phyloP scores from a whole-genome alignment of 805 yeast species.

The Pichia phayaonensis region DNA sequence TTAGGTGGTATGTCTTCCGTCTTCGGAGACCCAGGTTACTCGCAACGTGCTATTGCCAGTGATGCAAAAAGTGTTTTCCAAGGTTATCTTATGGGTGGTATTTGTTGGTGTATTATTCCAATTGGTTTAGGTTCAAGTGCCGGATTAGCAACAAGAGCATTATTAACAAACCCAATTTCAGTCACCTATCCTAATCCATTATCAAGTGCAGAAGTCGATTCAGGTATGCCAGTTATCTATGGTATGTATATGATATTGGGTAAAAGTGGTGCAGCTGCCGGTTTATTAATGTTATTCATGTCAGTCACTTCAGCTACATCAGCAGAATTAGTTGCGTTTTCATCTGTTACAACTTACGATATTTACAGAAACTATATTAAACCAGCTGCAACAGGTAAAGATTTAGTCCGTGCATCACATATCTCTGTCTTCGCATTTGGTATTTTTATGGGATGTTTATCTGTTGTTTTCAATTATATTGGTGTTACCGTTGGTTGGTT shows the following conservation, averaged over 20 bases:
- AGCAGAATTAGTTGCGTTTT: slow-evolving; percentile 36
- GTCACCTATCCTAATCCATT: slow-evolving; percentile 35
- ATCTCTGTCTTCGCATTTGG: slow-evolving; percentile 35
- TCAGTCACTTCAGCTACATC: slow-evolving; percentile 37
- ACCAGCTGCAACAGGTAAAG: slow-evolving; percentile 32
- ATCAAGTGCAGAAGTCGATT: slow-evolving; percentile 30
- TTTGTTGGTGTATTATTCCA: slow-evolving; percentile 33
- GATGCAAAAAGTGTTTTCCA: slow-evolving; percentile 25
- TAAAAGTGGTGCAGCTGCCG: slow-evolving; percentile 34
- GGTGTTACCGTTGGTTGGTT: slow-evolving; percentile 38
- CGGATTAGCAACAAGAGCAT: slow-evolving; percentile 32
- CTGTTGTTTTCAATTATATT: slow-evolving; percentile 34
- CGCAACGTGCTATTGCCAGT: slow-evolving; percentile 39
- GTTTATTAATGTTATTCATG: slow-evolving; percentile 34
- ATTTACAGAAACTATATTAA: slow-evolving; percentile 33
- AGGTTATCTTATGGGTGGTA: slow-evolving; percentile 33
- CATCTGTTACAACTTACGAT: slow-evolving; percentile 34
- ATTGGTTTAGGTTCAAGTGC: slow-evolving; percentile 37
- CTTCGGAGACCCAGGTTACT: slow-evolving; percentile 23
- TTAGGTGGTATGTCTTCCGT: slow-evolving; percentile 27
- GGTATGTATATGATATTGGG: slow-evolving; percentile 31
- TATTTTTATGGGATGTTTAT: slow-evolving; percentile 31
- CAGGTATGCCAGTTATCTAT: slow-evolving; percentile 33
- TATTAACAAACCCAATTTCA: slow-evolving; percentile 27
- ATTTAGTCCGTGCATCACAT: slow-evolving; percentile 31